Base-by-base conservation (phyloP, 306 rosid genomes). In the Citrullus colocynthis region DNA sequence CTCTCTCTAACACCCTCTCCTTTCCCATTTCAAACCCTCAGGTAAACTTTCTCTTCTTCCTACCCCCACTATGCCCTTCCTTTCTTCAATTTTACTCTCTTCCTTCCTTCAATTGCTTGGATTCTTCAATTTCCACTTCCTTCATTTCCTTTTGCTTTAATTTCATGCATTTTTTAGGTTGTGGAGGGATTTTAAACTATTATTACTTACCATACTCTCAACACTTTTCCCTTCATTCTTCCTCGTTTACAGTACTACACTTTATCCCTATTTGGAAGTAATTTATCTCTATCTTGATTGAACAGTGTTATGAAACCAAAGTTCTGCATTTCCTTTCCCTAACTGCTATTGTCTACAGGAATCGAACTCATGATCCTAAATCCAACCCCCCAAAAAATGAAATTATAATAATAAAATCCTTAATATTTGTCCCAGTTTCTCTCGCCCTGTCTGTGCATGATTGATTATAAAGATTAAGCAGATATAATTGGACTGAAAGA, bases 1-100 rank as follows among this genome's bases (percentile, higher is more conserved):
- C 86, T 1, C 75, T 90, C 74, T 79, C 90, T 37, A 88, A 56
- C 41, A 55, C 82, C 71, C 71, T 89, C 77, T 85, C 93, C 17
- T 32, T 90, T 56, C 87, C 90, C 32, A 17, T 85, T 72, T 8
- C 75, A 57, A 82, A 14, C 67, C 80, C 86, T 39, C 85, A 84
- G 96, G 97, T 93, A 83, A 60, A 16, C 2, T 36, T 71, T 32
- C 42, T 14, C 17, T 30, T 6, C 55, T 30, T 55, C 1, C 2
- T 0, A 58, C n/a, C 3, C 15, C 21, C 5, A 14, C 5, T 7
- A 0, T 10, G 67, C 16, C 44, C 2, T 37, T 1, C 18, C 24
- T 36, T 39, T 18, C 52, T 41, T 28, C 73, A n/a, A 21, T 11
- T 80, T 76, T 77, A 15, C 7, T 6, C 74, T 24, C 39, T 1